Conservation (phyloP, 441 rosid genomes). For the Populus trichocarpa region DNA sequence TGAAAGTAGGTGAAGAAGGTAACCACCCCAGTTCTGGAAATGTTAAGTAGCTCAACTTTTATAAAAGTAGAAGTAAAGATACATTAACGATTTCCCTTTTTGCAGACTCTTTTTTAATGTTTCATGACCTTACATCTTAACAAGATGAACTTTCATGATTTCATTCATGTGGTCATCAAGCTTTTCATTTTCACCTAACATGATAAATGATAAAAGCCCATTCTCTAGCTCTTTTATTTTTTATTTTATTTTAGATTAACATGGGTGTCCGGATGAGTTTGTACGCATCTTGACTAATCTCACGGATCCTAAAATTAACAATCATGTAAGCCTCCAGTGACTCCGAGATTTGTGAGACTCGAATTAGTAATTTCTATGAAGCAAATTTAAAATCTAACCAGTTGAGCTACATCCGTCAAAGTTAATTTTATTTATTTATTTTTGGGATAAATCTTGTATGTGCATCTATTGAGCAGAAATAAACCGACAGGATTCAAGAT, state of each 20-base stretch:
- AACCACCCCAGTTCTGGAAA: not conserved
- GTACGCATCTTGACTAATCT: rapidly evolving
- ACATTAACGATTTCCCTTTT: not conserved
- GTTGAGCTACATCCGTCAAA: rapidly evolving
- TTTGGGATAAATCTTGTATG: too few species aligned
- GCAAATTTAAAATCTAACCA: rapidly evolving
- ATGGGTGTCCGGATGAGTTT: rapidly evolving
- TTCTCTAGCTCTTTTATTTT: too few species aligned
- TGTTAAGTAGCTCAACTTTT: not conserved
- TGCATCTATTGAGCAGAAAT: not conserved
- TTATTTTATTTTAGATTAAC: too few species aligned
- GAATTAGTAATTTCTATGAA: rapidly evolving
- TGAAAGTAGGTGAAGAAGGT: not conserved
- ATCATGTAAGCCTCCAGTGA: too few species aligned
- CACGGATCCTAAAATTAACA: rapidly evolving
- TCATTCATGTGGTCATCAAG: not conserved
- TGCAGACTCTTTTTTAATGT: not conserved
- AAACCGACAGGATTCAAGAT: not conserved
- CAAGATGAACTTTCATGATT: constrained; percentile 6
- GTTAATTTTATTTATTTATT: too few species aligned
- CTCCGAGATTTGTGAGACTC: too few species aligned
- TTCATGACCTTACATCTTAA: not conserved
- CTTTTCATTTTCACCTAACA: constrained; percentile 1
- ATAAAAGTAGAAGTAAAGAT: constrained; percentile 9
- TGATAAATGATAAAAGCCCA: not conserved